These are phyloP conservation scores for Cryphonectria nitschkei DNA, from an alignment of 2,329 filamentous ascomycete genomes.

Conservation along the genomic window DNA sequence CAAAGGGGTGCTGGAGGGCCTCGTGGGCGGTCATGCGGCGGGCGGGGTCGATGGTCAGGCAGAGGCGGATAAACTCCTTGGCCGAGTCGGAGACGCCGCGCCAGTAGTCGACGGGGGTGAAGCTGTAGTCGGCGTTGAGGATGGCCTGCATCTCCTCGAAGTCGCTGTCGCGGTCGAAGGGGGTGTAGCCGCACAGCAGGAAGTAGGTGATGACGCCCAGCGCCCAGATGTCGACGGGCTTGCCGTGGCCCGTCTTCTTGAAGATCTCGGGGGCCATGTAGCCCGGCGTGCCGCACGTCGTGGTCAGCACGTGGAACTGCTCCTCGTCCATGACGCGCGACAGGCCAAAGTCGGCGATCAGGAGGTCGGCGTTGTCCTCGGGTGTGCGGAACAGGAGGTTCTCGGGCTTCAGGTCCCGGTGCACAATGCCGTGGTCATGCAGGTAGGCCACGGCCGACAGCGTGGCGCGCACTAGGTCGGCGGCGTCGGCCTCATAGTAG, in stretches of 20 bases:
- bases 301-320: conserved; percentile 96
- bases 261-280: conserved; percentile 99
- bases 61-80: conserved; percentile 89
- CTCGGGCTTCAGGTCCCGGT: conserved; percentile 96
- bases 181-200: conserved; percentile 94
- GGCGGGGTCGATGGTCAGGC: conserved; percentile 86
- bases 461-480: conserved; percentile 90
- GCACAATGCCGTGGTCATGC: conserved; percentile 97
- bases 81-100: conserved; percentile 84
- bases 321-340: conserved; percentile 99
- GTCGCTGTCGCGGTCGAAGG: conserved; percentile 96
- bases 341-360: conserved; percentile 96
- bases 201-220: conserved; percentile 99
- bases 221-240: conserved; percentile 97
- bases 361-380: conserved; percentile 93
- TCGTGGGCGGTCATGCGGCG: conserved; percentile 90
- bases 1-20: conserved; percentile 68
- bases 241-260: conserved; percentile 97
- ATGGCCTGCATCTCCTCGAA: conserved; percentile 99
- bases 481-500: conserved; percentile 97
- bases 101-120: conserved; percentile 96
- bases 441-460: conserved; percentile 98
- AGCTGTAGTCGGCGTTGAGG: conserved; percentile 92
- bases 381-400: conserved; percentile 96
- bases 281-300: conserved; percentile 94